These are phyloP conservation scores for Cyphellophora europaea DNA, from an alignment of 2,329 filamentous ascomycete genomes.

Conservation along the genomic window DNA sequence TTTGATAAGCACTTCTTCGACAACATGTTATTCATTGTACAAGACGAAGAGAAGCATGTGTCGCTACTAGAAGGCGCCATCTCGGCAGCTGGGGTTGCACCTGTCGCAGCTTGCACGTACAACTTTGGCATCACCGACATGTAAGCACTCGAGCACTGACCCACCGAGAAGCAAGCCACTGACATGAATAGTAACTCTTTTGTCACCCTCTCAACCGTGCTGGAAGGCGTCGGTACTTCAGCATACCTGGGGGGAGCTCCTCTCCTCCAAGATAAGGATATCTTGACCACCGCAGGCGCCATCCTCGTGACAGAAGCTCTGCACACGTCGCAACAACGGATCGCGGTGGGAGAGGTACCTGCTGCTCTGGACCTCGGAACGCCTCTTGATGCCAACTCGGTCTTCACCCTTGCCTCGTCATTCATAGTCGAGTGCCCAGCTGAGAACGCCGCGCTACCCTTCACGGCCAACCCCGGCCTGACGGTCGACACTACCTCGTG, in stretches of 20 bases:
- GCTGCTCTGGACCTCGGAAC: constrained; percentile 63
- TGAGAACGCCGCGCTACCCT: constrained; percentile 50
- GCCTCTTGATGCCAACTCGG: constrained; percentile 55
- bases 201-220: constrained; percentile 58
- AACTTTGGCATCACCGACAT: constrained; percentile 52
- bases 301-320: constrained; percentile 62
- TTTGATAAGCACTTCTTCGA: constrained; percentile 45
- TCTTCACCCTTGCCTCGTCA: constrained; percentile 64
- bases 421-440: constrained; percentile 64
- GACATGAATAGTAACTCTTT: constrained; percentile 39
- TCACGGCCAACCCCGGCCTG: constrained; percentile 53
- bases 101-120: constrained; percentile 62
- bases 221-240: constrained; percentile 47
- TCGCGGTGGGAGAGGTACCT: constrained; percentile 47
- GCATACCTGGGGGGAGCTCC: constrained; percentile 58
- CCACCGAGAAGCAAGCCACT: too few species aligned
- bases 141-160: not conserved
- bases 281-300: constrained; percentile 57
- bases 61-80: constrained; percentile 51
- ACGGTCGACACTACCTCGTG: constrained; percentile 7
- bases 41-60: constrained; percentile 56
- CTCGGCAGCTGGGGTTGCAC: constrained; percentile 51
- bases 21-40: constrained; percentile 53
- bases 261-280: constrained; percentile 48
- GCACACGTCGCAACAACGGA: constrained; percentile 64